Percentiles rank a stretch among this genome's conserved stretches.
phyloP scores from a whole-genome alignment of 495 filamentous ascomycete species.

The Xylaria bambusicola region DNA sequence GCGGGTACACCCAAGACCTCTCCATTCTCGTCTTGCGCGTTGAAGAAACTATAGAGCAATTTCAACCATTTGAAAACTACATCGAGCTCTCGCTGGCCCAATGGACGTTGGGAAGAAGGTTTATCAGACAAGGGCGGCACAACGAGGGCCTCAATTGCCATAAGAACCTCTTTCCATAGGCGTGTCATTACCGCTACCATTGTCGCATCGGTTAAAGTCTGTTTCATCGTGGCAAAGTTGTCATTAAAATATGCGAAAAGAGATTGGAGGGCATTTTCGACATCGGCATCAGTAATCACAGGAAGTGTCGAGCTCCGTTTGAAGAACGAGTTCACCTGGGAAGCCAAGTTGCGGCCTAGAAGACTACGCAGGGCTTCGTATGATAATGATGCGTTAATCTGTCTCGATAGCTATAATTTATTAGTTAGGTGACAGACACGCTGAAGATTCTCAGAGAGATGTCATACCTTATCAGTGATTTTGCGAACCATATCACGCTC shows the following conservation, averaged over 20 bases:
- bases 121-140: slow-evolving; percentile 97
- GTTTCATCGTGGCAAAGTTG: slow-evolving; percentile 98
- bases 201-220: slow-evolving; percentile 86
- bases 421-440: slow-evolving; percentile 23
- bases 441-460: not conserved
- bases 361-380: slow-evolving; percentile 74
- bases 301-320: slow-evolving; percentile 55
- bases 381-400: slow-evolving; percentile 89
- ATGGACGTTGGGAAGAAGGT: slow-evolving; percentile 80
- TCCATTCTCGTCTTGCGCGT: slow-evolving; percentile 86
- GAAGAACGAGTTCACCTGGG: slow-evolving; percentile 78
- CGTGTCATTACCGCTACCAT: slow-evolving; percentile 98
- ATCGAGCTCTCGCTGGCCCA: slow-evolving; percentile 88
- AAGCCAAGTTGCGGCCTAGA: slow-evolving; percentile 74
- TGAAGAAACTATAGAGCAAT: slow-evolving; percentile 91
- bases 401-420: slow-evolving; percentile 73
- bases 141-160: slow-evolving; percentile 84
- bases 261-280: slow-evolving; percentile 79
- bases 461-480: slow-evolving; percentile 90
- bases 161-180: slow-evolving; percentile 95
- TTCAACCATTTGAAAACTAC: slow-evolving; percentile 95
- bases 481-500: slow-evolving; percentile 97
- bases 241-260: slow-evolving; percentile 98
- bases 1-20: slow-evolving; percentile 84
- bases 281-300: slow-evolving; percentile 66